A percentile compares a stretch with the other conserved stretches of the same genome.
phyloP scores from a whole-genome alignment of 495 filamentous ascomycete genomes.

The Tuber umbilicatum region DNA sequence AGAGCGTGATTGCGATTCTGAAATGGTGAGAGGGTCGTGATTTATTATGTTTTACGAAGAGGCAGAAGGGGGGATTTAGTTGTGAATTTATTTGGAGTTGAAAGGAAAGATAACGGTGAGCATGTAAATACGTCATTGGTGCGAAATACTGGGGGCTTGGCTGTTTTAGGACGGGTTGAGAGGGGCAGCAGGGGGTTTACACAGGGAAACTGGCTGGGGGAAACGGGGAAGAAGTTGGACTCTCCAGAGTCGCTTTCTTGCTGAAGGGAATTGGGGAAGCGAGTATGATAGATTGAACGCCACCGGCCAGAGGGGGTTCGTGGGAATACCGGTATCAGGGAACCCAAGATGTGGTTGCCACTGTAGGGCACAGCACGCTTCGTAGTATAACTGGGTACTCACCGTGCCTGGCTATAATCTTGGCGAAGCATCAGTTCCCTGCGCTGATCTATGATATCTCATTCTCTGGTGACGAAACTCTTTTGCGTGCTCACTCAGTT shows the following conservation, averaged over 20 bases:
- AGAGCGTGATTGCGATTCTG: constrained; percentile 14
- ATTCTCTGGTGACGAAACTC: constrained; percentile 27
- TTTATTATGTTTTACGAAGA: neutral
- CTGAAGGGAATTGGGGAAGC: neutral
- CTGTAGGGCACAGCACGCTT: neutral
- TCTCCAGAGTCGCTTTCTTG: neutral
- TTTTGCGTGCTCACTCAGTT: neutral
- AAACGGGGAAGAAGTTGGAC: neutral
- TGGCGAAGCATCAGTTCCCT: constrained; percentile 22
- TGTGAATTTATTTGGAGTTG: constrained; percentile 25
- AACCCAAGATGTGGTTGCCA: neutral
- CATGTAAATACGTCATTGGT: constrained; percentile 19
- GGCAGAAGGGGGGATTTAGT: constrained; percentile 6
- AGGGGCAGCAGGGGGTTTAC: constrained; percentile 11
- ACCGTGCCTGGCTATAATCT: neutral
- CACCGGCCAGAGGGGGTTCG: neutral
- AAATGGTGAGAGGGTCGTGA: neutral
- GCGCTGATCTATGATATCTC: constrained; percentile 29
- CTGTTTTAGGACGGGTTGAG: constrained; percentile 22
- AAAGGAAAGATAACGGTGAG: constrained; percentile 24
- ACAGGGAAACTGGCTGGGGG: neutral
- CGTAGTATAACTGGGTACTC: neutral
- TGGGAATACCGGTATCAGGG: neutral
- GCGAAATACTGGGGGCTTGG: constrained; percentile 16
- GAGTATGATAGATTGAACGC: neutral